Base-by-base conservation (phyloP, 2,329 filamentous ascomycete genomes). In the Pseudopithomyces chartarum region DNA sequence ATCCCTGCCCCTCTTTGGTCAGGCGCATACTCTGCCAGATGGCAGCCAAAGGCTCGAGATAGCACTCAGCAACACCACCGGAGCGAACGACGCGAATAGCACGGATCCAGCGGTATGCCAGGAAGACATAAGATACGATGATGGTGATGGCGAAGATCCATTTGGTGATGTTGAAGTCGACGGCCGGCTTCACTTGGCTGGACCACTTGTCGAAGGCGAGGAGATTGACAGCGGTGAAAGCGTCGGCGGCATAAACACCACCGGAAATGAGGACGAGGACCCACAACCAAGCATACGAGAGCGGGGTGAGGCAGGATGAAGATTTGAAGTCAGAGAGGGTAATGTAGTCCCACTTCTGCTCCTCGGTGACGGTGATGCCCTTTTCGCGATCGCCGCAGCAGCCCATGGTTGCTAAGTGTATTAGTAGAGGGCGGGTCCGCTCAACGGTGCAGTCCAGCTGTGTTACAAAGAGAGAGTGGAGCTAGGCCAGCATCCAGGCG, bases 131-230 rank as follows among this genome's bases (percentile, higher is more conserved):
- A 10, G 93, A 98, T 34, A 95, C 82, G 61, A 98, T 89, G 71
- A 99, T 98, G 74, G 93, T 97, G 54, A 87, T 85, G 26, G 91
- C 90, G 74, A 98, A 99, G 73, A 99, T 93, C 92, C 93, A 97
- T 79, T 95, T 96, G 12, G 92, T 90, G 52, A 94, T 85, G 47
- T 86, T 80, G 69, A 96, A 87, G 3, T 87, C 85, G 62, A 98
- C 89, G 39, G 85, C 84, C 1, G 92, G 92, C 65, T 91, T 79
- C 65, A 98, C 90, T 64, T 91, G 84, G 52, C 90, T 91, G 1
- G 91, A 91, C 93, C 93, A 98, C 58, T 87, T 87, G 78, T 96
- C 87, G 79, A 97, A 97, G 54, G 85, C 90, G 49, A 99, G 84
- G 39, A 99, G 82, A 61, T 97, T 96, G 78, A 97, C 85, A 60